These are phyloP conservation scores for Phytophthora meadii DNA, from an alignment of 352 stramenopile genomes.

Conservation along the genomic window DNA sequence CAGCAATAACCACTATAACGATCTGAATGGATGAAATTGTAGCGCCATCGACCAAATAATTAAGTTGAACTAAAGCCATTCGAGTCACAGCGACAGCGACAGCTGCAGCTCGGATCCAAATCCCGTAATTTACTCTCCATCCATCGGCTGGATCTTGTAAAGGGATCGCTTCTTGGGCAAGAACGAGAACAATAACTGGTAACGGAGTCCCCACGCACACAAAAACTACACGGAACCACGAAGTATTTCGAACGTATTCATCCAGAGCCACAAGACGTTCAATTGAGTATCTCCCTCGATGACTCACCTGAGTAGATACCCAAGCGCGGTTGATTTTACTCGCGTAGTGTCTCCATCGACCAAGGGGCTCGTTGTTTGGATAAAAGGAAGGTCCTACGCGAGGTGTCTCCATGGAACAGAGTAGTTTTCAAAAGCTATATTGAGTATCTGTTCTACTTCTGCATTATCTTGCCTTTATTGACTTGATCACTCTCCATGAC, in stretches of 20 bases:
- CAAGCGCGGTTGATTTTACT: neutral
- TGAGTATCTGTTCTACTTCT: too few relatives aligned
- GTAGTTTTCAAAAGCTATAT: too few relatives aligned
- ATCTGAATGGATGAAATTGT: conserved; percentile 9
- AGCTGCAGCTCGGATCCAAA: conserved; percentile 23
- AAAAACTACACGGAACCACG: conserved; percentile 4
- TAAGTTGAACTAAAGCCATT: conserved; percentile 1
- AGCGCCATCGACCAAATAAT: conserved; percentile 12
- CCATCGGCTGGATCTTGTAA: conserved; percentile 27
- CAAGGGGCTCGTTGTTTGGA: too few relatives aligned
- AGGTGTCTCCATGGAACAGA: too few relatives aligned
- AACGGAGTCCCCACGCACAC: conserved; percentile 27
- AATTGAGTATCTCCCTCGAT: conserved; percentile 28
- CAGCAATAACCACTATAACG: neutral
- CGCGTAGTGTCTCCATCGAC: too few relatives aligned
- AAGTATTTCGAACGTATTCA: conserved; percentile 21
- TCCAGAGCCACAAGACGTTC: conserved; percentile 24
- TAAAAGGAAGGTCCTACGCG: too few relatives aligned
- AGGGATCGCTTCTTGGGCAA: conserved; percentile 24
- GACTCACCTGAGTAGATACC: conserved; percentile 18
- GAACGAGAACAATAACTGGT: conserved; percentile 16
- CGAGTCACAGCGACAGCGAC: neutral
- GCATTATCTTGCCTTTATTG: too few relatives aligned
- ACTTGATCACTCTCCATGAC: too few relatives aligned
- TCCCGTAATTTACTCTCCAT: conserved; percentile 22